A percentile compares a stretch with the other conserved stretches of the same genome.
Conservation (phyloP, 306 rosid genomes). For the Gillenia trifoliata region DNA sequence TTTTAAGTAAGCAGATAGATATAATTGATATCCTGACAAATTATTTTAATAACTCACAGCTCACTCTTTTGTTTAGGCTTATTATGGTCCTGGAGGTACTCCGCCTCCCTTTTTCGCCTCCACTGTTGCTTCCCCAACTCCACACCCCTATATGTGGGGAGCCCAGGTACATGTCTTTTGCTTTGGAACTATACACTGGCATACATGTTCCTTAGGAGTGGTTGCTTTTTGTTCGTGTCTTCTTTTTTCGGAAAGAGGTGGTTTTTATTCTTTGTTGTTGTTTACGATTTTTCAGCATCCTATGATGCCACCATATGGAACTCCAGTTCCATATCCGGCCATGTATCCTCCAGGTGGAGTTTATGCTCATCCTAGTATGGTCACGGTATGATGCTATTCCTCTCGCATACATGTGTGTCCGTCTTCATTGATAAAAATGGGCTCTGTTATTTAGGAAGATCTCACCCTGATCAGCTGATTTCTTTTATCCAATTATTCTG, state of each 20-base stretch:
- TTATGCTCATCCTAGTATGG: conserved; percentile 92
- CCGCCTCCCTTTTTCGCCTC: conserved; percentile 90
- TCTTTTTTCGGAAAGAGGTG: background rate
- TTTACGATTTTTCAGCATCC: conserved; percentile 64
- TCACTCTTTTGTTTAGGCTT: conserved; percentile 63
- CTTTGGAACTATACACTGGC: conserved; percentile 6
- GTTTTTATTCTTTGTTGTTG: conserved; percentile 11
- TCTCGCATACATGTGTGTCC: background rate
- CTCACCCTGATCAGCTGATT: conserved; percentile 19
- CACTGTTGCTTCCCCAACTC: conserved; percentile 78
- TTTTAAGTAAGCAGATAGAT: background rate
- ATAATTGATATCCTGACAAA: conserved; percentile 6
- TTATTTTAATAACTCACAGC: conserved; percentile 24
- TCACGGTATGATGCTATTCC: conserved; percentile 43
- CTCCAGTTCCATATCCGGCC: conserved; percentile 93
- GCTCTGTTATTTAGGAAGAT: background rate
- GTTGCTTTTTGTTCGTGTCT: conserved; percentile 10
- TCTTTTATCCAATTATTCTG: conserved; percentile 17
- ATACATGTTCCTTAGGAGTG: background rate
- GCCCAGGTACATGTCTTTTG: conserved; percentile 52
- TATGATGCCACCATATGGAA: conserved; percentile 86
- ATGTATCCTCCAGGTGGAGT: conserved; percentile 87
- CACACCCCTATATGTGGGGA: conserved; percentile 98
- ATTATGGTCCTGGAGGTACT: conserved; percentile 81
- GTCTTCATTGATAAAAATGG: background rate